These are phyloP conservation scores for Komagataella populi DNA, from an alignment of 805 yeast genomes.

Conservation along the genomic window DNA sequence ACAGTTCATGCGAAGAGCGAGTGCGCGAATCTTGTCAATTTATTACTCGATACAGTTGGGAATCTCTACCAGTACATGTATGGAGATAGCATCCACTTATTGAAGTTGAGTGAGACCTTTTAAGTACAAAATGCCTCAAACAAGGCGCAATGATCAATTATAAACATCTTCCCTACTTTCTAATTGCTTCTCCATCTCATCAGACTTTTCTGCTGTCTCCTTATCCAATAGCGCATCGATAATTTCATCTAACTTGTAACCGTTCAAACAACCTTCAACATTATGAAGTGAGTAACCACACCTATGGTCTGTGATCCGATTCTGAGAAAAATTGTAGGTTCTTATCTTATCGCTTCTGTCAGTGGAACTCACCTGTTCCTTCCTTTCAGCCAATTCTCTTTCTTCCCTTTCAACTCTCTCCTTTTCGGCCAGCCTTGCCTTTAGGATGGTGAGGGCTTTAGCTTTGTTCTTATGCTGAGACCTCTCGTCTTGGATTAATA, in stretches of 20 bases:
- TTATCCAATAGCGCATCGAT: constrained; percentile 35
- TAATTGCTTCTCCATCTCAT: constrained; percentile 17
- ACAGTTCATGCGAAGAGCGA: background rate
- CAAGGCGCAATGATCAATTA: background rate
- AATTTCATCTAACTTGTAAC: constrained; percentile 41
- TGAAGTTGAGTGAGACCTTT: too few relatives aligned
- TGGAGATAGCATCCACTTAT: too few relatives aligned
- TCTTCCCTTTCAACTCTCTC: constrained; percentile 55
- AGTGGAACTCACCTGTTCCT: constrained; percentile 77
- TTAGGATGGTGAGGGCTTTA: constrained; percentile 70
- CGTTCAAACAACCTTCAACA: constrained; percentile 50
- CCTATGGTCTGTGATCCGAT: constrained; percentile 87
- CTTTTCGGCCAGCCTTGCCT: constrained; percentile 74
- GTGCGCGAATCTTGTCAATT: background rate
- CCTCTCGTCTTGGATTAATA: constrained; percentile 86
- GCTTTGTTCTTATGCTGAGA: constrained; percentile 93
- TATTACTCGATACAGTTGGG: background rate
- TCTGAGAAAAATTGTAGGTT: constrained; percentile 88
- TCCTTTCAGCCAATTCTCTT: constrained; percentile 52
- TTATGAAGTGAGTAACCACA: constrained; percentile 75
- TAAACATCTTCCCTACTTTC: background rate
- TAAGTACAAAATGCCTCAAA: background rate
- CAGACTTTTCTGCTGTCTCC: constrained; percentile 31
- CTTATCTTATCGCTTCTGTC: constrained; percentile 89
- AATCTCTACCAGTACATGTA: too few relatives aligned